Evolutionary conservation across 441 rosid genomes (phyloP), one percentile per base, ranked within the genome.

Genomic region (Aleurites moluccanus): DNA sequence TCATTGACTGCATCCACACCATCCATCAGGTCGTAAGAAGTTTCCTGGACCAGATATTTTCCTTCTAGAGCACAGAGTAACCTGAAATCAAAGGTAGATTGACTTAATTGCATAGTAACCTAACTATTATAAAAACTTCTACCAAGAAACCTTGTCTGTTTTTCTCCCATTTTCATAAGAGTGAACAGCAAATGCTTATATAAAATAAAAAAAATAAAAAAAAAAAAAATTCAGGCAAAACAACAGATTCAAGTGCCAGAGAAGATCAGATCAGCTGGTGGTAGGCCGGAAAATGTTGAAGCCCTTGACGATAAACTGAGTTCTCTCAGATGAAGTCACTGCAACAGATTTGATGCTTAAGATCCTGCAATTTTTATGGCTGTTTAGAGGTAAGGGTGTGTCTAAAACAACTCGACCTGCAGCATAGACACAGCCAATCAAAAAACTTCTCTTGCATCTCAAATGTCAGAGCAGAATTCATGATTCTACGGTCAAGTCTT

Each of bases 21-120:
- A 80, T 56, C 78, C 64, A 81, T 79, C 62, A 70, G 64, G 63
- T 85, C 89, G 67, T 76, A 35, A 82, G 78, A 68, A 77, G 66
- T 78, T 82, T 87, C 90, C 75, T 92, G 91, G 79, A 86, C 77
- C 82, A 92, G 82, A 83, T 88, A 92, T 56, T 85, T 82, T 68
- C 97, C 98, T 83, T 88, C 96, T 20, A 94, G 79, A 30, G 97
- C 90, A 86, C 96, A 90, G 14, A 89, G 89, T 77, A 94, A 78
- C 86, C 98, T 94, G 88, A n/a, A 79, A 76, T 72, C 56, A 65
- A 56, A 70, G 40, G 10, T 60, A 25, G 73, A 40, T 74, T 79
- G 16, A 72, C 50, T 47, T 62, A 62, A 70, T 77, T 73, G 38
- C 56, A 65, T 56, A 25, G 47, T 40, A 40, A 62, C 70, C 56